Percentiles rank a stretch among this genome's conserved stretches.
phyloP scores from a whole-genome alignment of 495 filamentous ascomycete species.

The Podospora comata region DNA sequence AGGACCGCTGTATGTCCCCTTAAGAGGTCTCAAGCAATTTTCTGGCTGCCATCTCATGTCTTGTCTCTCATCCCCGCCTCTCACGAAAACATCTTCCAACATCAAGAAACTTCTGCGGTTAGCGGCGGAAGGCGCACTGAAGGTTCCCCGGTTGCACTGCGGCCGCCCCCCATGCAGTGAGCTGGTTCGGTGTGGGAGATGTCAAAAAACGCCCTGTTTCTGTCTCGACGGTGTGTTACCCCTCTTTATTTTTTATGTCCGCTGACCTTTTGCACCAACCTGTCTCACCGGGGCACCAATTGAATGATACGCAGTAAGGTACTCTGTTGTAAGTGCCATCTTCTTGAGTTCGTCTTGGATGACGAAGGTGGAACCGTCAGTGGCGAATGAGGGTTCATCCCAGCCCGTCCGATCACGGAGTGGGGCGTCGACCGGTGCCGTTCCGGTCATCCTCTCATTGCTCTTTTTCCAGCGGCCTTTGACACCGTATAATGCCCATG shows the following conservation, averaged over 20 bases:
- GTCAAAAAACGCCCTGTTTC: background rate
- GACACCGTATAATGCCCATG: background rate
- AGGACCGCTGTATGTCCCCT: too few relatives aligned
- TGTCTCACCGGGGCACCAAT: background rate
- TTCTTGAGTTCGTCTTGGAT: background rate
- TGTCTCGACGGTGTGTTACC: background rate
- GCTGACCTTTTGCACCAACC: background rate
- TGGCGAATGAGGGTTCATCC: conserved; percentile 5
- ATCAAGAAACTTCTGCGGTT: background rate
- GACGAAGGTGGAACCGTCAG: background rate
- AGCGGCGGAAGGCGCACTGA: conserved; percentile 8
- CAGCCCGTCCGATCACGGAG: conserved; percentile 8
- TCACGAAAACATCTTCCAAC: background rate
- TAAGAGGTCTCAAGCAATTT: too few relatives aligned
- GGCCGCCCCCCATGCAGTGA: background rate
- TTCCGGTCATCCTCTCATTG: background rate
- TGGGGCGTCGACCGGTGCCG: background rate
- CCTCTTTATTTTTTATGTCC: background rate
- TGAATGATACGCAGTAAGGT: background rate
- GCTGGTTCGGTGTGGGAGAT: too few relatives aligned
- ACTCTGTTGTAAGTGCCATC: background rate
- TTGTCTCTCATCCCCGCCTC: background rate
- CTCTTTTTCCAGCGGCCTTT: background rate
- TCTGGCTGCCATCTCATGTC: too few relatives aligned
- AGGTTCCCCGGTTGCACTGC: conserved; percentile 6